Conservation (phyloP, 139 green algal genomes). For the Closterium sp. region DNA sequence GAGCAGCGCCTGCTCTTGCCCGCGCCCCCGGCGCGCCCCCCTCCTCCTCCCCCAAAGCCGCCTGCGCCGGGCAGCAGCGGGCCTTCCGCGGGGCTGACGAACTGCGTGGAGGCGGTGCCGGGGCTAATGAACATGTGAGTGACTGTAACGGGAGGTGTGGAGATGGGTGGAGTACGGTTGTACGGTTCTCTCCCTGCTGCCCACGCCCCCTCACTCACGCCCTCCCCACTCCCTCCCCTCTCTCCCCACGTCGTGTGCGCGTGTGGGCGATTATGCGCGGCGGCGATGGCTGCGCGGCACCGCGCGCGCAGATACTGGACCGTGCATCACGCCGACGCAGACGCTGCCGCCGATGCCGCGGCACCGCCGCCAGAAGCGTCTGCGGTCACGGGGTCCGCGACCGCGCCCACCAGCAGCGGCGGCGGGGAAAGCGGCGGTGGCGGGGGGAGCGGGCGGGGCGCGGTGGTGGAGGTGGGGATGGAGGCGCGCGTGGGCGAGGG, state of each 20-base stretch:
- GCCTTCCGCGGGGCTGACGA: neutral
- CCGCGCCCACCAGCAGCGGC: neutral
- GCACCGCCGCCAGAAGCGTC: neutral
- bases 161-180: neutral
- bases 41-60: neutral
- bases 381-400: neutral
- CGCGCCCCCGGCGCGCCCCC: too few species aligned
- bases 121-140: neutral
- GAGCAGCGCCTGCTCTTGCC: neutral
- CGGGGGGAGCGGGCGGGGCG: neutral
- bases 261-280: neutral
- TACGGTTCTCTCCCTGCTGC: too few species aligned
- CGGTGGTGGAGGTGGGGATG: conserved; percentile 1
- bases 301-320: neutral
- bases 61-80: neutral
- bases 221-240: neutral
- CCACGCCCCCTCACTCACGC: neutral
- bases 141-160: neutral
- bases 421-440: neutral
- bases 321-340: neutral
- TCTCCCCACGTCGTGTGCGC: neutral
- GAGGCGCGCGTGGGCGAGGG: conserved; percentile 11
- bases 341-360: neutral
- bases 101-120: neutral
- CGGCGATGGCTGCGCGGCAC: too few species aligned